Evolutionary conservation across 306 rosid genomes (phyloP), one percentile per base, ranked within the genome.

Genomic region (Lathyrus oleraceus): DNA sequence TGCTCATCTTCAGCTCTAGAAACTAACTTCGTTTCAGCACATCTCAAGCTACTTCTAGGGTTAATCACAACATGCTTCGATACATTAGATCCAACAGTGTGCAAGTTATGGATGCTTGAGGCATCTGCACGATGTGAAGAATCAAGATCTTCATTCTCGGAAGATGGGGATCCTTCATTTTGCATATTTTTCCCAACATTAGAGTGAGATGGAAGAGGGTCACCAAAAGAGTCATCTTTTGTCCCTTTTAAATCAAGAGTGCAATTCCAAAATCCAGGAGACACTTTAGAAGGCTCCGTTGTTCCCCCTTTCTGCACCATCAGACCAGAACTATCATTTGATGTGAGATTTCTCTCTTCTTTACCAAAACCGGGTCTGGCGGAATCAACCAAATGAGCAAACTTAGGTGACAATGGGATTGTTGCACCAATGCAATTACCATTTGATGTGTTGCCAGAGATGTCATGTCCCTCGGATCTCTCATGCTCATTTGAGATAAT

Each of bases 341-440:
- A 71, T 42, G 67, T 42, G 56, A 35, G 58, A 42, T 48, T 53
- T 61, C 58, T 30, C 60, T 80, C 87, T 64, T 67, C 84, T 71
- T 65, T 76, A 60, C 59, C 58, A 21, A 53, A 61, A 66, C 67
- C 69, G 73, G 77, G 44, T 74, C 76, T 57, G 59, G 76, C 85
- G 14, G 95, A 82, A 68, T 81, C 81, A 44, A 80, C 86, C 76
- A 87, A 79, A 59, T 84, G 82, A 71, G 87, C 91, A 86, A 92
- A 92, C 83, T 85, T 87, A 17, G 98, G 98, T 11, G 91, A 89
- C 61, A 81, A 56, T 67, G 89, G 78, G 78, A 53, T 61, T 44
- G 78, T 69, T 54, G 48, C 62, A 66, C 69, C 87, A 2, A 52
- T 71, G 68, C 56, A 28, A 59, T 70, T 69, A 61, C 61, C 71